Evolutionary conservation across 2,329 filamentous ascomycete genomes (phyloP).

Genomic region (Fusarium sp.): DNA sequence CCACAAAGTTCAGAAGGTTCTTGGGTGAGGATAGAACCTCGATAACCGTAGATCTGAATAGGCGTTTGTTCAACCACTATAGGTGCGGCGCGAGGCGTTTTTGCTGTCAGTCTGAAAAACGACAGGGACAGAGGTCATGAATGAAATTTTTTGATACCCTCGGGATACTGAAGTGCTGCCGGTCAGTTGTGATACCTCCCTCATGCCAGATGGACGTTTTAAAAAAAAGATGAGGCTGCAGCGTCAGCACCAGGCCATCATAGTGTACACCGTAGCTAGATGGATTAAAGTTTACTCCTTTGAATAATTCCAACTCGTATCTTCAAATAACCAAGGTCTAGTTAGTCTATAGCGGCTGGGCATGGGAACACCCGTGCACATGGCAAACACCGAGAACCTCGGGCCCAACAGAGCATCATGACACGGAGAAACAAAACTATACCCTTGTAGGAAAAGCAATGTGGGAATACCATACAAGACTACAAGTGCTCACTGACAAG

Average conservation of each 20-base stretch:
- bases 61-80: slow-evolving; percentile 44
- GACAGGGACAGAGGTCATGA: slow-evolving; percentile 38
- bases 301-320: background rate
- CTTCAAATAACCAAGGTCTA: background rate
- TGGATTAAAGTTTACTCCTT: too few relatives aligned
- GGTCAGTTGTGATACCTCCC: slow-evolving; percentile 16
- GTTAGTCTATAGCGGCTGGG: too few relatives aligned
- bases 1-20: slow-evolving; percentile 27
- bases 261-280: background rate
- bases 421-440: slow-evolving; percentile 1
- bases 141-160: slow-evolving; percentile 39
- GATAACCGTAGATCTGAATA: slow-evolving; percentile 42
- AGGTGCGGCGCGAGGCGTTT: slow-evolving; percentile 44
- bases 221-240: too few relatives aligned
- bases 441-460: slow-evolving; percentile 5
- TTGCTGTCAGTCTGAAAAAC: slow-evolving; percentile 30
- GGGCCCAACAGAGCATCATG: slow-evolving; percentile 12
- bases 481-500: too few relatives aligned
- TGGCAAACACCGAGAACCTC: slow-evolving; percentile 13
- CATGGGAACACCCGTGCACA: background rate
- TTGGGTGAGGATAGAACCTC: slow-evolving; percentile 36
- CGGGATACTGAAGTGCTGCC: slow-evolving; percentile 40
- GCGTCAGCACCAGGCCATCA: slow-evolving; percentile 7
- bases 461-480: background rate
- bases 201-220: background rate